These are phyloP conservation scores for Fusarium chlamydosporum DNA, from an alignment of 2,329 filamentous ascomycete genomes.

Conservation along the genomic window DNA sequence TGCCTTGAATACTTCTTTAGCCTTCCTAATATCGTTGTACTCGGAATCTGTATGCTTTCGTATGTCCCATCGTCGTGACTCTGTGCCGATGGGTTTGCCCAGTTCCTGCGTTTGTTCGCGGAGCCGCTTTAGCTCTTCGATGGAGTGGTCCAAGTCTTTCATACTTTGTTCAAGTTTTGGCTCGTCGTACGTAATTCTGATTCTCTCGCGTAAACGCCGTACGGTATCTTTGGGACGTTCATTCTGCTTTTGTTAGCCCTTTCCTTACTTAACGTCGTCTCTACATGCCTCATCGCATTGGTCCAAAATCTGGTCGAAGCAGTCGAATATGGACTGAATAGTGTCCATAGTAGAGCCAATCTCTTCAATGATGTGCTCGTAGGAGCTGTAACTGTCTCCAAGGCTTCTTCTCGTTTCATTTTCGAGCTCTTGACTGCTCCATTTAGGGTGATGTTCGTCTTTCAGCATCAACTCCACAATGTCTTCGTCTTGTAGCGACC, in stretches of 20 bases:
- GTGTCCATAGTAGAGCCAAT: background rate
- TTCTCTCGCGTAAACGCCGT: background rate
- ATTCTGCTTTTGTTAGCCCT: background rate
- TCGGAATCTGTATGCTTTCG: background rate
- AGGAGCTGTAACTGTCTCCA: background rate
- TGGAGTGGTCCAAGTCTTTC: background rate
- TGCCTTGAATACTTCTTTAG: background rate
- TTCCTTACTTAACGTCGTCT: too few species aligned
- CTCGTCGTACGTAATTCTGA: background rate
- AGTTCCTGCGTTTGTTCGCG: background rate
- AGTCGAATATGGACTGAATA: background rate
- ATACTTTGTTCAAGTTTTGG: background rate
- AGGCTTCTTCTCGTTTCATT: background rate
- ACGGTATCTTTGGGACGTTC: background rate
- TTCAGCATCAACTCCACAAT: background rate
- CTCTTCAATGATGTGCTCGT: background rate
- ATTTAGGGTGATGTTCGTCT: background rate
- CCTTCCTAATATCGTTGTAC: background rate
- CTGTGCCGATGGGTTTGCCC: rapidly evolving
- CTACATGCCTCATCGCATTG: background rate
- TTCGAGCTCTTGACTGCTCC: background rate
- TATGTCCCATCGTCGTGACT: background rate
- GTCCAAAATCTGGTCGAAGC: background rate
- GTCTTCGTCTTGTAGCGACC: background rate
- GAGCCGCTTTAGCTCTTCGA: background rate